These are phyloP conservation scores for Bacidia rubella DNA, from an alignment of 495 filamentous ascomycete genomes.

Conservation along the genomic window DNA sequence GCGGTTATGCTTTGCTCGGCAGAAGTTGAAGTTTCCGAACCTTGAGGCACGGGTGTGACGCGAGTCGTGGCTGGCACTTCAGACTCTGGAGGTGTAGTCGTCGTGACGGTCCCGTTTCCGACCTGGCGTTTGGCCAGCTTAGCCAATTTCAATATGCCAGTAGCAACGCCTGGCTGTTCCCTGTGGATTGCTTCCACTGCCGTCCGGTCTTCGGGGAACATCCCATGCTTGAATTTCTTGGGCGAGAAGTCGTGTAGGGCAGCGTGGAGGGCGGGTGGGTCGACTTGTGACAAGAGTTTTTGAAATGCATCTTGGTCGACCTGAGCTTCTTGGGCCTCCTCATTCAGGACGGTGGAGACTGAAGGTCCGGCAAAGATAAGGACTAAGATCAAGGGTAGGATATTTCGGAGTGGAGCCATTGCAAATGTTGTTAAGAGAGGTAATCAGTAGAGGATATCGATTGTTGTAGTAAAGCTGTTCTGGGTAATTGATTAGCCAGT, in stretches of 20 bases:
- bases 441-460: slow-evolving; percentile 8
- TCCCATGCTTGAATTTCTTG: slow-evolving; percentile 37
- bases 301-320: slow-evolving; percentile 20
- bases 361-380: slow-evolving; percentile 4
- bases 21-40: slow-evolving; percentile 14
- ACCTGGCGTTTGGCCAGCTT: slow-evolving; percentile 23
- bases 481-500: neutral
- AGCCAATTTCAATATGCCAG: slow-evolving; percentile 29
- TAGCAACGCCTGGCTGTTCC: slow-evolving; percentile 33
- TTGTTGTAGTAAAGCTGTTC: slow-evolving; percentile 11
- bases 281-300: slow-evolving; percentile 28
- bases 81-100: neutral
- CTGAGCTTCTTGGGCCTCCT: slow-evolving; percentile 4
- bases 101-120: slow-evolving; percentile 10
- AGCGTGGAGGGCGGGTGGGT: slow-evolving; percentile 32
- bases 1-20: slow-evolving; percentile 1
- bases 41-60: neutral
- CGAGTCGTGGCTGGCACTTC: slow-evolving; percentile 1
- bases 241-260: slow-evolving; percentile 35
- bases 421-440: too few relatives aligned
- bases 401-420: slow-evolving; percentile 14
- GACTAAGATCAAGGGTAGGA: slow-evolving; percentile 9
- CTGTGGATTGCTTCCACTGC: slow-evolving; percentile 35
- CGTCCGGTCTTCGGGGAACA: slow-evolving; percentile 33
- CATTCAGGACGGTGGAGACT: neutral